These are phyloP conservation scores for Maudiozyma serrabonitensis DNA, from an alignment of 805 yeast species.

Conservation along the genomic window DNA sequence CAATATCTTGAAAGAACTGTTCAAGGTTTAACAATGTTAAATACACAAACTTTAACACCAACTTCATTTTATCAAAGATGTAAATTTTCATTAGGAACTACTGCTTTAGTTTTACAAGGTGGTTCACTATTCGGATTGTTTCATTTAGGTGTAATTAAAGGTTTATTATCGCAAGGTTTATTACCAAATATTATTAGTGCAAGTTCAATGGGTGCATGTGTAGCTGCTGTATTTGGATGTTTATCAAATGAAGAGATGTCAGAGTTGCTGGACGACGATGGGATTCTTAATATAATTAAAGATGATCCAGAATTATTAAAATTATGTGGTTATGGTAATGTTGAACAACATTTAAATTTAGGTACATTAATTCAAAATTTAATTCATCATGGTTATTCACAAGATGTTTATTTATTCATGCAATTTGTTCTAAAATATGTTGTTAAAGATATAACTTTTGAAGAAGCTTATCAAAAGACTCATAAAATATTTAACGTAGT, in stretches of 20 bases:
- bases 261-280: constrained; percentile 33
- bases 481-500: constrained; percentile 75
- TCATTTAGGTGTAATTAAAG: constrained; percentile 86
- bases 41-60: constrained; percentile 38
- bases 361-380: constrained; percentile 70
- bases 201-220: constrained; percentile 87
- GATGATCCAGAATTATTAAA: constrained; percentile 50
- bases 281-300: constrained; percentile 36
- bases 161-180: constrained; percentile 62
- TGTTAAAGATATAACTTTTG: constrained; percentile 81
- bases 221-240: constrained; percentile 77
- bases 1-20: constrained; percentile 51
- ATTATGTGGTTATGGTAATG: constrained; percentile 36
- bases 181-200: constrained; percentile 85
- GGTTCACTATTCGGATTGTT: constrained; percentile 92
- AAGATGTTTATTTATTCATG: constrained; percentile 71
- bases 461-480: constrained; percentile 77
- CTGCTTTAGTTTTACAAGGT: constrained; percentile 87
- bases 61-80: constrained; percentile 74
- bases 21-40: constrained; percentile 62
- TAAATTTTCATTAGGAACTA: constrained; percentile 77
- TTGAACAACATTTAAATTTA: constrained; percentile 30
- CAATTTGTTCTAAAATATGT: constrained; percentile 59
- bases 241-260: constrained; percentile 55
- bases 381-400: constrained; percentile 71